phyloP scores from a whole-genome alignment of 352 stramenopile genomes.

The Pythium apleroticum region DNA sequence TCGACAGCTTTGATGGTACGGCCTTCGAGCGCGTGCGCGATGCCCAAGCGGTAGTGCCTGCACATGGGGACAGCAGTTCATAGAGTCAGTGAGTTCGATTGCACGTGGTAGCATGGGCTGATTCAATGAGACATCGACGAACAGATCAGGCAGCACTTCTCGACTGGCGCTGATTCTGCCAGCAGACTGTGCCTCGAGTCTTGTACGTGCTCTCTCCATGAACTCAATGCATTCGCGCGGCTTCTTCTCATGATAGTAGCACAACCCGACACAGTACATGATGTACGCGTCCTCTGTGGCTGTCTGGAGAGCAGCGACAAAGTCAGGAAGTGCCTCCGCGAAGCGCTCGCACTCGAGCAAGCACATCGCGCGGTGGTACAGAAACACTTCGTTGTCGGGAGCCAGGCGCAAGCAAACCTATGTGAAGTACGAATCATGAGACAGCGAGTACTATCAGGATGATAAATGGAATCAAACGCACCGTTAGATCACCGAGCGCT shows the following conservation, averaged over 20 bases:
- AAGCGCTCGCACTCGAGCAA: slow-evolving; percentile 55
- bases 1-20: slow-evolving; percentile 66
- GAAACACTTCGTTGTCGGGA: slow-evolving; percentile 59
- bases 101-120: background rate
- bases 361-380: slow-evolving; percentile 64
- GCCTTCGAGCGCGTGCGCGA: slow-evolving; percentile 51
- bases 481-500: slow-evolving; percentile 57
- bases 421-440: background rate
- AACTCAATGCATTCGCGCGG: slow-evolving; percentile 46
- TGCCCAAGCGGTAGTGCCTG: slow-evolving; percentile 74
- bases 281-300: slow-evolving; percentile 31
- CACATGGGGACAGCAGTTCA: background rate
- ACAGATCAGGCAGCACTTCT: slow-evolving; percentile 61
- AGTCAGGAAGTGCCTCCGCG: slow-evolving; percentile 47
- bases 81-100: background rate
- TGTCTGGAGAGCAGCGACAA: slow-evolving; percentile 42
- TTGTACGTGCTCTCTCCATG: slow-evolving; percentile 29
- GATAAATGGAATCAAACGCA: too few species aligned
- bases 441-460: too few species aligned
- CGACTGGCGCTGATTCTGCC: background rate
- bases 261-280: slow-evolving; percentile 66
- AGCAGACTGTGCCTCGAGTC: background rate
- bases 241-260: slow-evolving; percentile 56
- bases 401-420: slow-evolving; percentile 42
- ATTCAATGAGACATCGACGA: slow-evolving; percentile 13